phyloP scores from a whole-genome alignment of 352 stramenopile genomes.

The Globisporangium apiculatum region DNA sequence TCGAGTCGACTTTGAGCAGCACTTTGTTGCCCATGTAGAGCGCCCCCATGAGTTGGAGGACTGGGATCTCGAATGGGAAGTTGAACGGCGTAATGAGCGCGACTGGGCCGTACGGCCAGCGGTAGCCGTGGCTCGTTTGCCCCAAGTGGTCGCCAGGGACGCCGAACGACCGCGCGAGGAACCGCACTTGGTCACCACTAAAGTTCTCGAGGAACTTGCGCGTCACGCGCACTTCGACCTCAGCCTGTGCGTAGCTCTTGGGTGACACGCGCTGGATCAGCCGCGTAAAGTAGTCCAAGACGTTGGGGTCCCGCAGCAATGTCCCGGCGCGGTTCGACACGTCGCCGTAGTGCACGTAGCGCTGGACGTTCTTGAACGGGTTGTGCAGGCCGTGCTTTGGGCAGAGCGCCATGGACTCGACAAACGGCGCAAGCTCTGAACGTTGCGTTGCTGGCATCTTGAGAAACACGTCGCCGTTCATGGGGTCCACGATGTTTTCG shows the following conservation, averaged over 20 bases:
- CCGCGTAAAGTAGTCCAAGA: constrained; percentile 94
- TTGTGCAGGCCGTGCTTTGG: constrained; percentile 98
- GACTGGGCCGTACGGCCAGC: constrained; percentile 95
- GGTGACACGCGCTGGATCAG: constrained; percentile 96
- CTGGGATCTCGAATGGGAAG: constrained; percentile 97
- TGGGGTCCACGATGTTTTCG: constrained; percentile 89
- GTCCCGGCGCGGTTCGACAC: constrained; percentile 79
- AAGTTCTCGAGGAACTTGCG: constrained; percentile 98
- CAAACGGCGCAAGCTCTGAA: constrained; percentile 88
- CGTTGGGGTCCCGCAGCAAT: constrained; percentile 80
- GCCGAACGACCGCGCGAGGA: constrained; percentile 93
- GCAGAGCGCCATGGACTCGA: constrained; percentile 88
- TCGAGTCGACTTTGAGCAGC: constrained; percentile 92
- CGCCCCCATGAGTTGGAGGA: constrained; percentile 98
- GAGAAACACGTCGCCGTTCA: constrained; percentile 94
- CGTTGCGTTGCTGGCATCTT: constrained; percentile 90
- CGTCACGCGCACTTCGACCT: constrained; percentile 89
- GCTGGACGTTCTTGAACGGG: constrained; percentile 95
- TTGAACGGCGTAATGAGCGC: constrained; percentile 98
- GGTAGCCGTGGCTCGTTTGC: constrained; percentile 92
- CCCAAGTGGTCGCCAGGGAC: constrained; percentile 96
- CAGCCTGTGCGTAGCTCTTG: constrained; percentile 96
- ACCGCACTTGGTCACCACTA: constrained; percentile 94
- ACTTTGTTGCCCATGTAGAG: constrained; percentile 99
- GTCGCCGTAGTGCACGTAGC: constrained; percentile 86